Evolutionary conservation across 164 flowering plant species (phyloP).

Genomic region (Vitis labrusca): DNA sequence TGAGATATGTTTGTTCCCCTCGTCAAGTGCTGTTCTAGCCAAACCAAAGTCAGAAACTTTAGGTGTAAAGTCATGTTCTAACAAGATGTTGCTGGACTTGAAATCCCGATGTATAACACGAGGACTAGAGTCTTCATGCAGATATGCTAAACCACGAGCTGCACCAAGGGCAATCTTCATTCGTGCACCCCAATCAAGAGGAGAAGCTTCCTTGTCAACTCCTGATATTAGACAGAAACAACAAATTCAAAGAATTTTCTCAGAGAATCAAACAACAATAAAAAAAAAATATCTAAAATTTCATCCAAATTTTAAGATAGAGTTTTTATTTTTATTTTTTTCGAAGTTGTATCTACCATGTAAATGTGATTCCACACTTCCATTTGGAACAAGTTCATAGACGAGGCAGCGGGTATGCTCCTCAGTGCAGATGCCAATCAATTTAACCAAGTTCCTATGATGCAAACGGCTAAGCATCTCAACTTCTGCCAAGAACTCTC

Average conservation of each 20-base stretch:
- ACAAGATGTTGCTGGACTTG: slow-evolving; percentile 72
- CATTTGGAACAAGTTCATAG: slow-evolving; percentile 72
- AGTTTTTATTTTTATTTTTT: too few species aligned
- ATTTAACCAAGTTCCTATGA: slow-evolving; percentile 62
- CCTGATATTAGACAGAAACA: slow-evolving; percentile 26
- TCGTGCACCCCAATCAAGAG: slow-evolving; percentile 68
- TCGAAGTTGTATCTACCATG: slow-evolving; percentile 42
- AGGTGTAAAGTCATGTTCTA: slow-evolving; percentile 70
- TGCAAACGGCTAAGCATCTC: slow-evolving; percentile 77
- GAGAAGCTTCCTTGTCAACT: slow-evolving; percentile 44
- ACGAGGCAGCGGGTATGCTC: slow-evolving; percentile 49
- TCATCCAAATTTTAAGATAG: too few species aligned
- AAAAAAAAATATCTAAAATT: background rate
- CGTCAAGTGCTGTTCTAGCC: slow-evolving; percentile 64
- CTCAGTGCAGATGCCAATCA: slow-evolving; percentile 66
- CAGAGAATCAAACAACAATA: background rate
- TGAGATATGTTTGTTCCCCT: slow-evolving; percentile 48
- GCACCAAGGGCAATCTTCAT: slow-evolving; percentile 77
- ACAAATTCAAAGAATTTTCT: background rate
- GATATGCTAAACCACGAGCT: slow-evolving; percentile 69
- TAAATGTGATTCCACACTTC: slow-evolving; percentile 73
- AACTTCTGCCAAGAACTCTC: slow-evolving; percentile 71
- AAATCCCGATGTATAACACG: slow-evolving; percentile 71
- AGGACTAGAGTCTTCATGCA: slow-evolving; percentile 76
- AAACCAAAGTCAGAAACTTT: slow-evolving; percentile 80